Evolutionary conservation across 371 early-diverging fungal genomes (phyloP).

Genomic region (Apophysomyces ossiformis): DNA sequence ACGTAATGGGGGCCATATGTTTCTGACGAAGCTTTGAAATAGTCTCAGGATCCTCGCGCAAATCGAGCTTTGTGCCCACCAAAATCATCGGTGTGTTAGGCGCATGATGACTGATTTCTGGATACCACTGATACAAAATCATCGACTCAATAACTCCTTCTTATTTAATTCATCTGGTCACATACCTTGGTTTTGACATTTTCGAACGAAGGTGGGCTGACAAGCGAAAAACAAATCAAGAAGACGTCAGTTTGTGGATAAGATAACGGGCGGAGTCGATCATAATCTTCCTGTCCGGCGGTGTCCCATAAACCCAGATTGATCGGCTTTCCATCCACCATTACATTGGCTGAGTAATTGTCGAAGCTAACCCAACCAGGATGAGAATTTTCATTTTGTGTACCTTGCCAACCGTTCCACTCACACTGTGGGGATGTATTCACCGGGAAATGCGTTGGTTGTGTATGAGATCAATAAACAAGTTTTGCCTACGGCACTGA

Average conservation of each 20-base stretch:
- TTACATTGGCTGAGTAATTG: conserved; percentile 85
- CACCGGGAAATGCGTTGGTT: conserved; percentile 84
- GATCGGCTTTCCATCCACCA: conserved; percentile 85
- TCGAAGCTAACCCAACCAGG: conserved; percentile 60
- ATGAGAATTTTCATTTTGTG: neutral
- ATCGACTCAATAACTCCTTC: conserved; percentile 1
- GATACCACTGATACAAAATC: conserved; percentile 57
- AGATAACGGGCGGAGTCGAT: conserved; percentile 81
- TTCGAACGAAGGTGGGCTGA: conserved; percentile 78
- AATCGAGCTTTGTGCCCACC: conserved; percentile 75
- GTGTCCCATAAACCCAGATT: conserved; percentile 93
- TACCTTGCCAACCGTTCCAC: neutral
- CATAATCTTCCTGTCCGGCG: conserved; percentile 90
- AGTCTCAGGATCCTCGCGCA: conserved; percentile 64
- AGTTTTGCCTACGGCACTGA: conserved; percentile 84
- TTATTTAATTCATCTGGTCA: neutral
- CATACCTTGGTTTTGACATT: conserved; percentile 82
- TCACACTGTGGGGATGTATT: conserved; percentile 82
- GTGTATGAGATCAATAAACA: conserved; percentile 84
- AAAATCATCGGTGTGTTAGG: conserved; percentile 69
- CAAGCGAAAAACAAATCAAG: conserved; percentile 85
- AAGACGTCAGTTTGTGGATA: conserved; percentile 92
- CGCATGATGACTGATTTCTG: conserved; percentile 67
- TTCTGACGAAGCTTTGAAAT: conserved; percentile 67
- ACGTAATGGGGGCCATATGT: conserved; percentile 74